phyloP scores from a whole-genome alignment of 225 moss, liverwort and hornwort species.

The Marchantia polymorpha region DNA sequence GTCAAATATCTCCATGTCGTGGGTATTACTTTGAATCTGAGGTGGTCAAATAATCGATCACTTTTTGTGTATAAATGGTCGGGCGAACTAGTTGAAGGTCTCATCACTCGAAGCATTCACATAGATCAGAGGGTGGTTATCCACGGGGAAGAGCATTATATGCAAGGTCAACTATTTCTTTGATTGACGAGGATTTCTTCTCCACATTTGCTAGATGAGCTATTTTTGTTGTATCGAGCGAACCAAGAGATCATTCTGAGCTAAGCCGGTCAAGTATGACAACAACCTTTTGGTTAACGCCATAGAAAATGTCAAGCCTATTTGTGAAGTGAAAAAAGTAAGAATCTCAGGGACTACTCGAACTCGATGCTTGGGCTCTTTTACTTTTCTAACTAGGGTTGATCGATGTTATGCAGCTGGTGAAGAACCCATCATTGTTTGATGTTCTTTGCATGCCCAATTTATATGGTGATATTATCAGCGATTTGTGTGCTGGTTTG shows the following conservation, averaged over 20 bases:
- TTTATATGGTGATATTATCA: constrained; percentile 94
- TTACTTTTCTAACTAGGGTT: background rate
- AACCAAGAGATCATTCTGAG: background rate
- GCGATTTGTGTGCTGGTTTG: constrained; percentile 95
- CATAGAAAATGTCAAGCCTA: no score
- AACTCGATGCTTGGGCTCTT: background rate
- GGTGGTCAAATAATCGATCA: no score
- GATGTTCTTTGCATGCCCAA: constrained; percentile 98
- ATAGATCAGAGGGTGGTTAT: background rate
- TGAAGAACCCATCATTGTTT: constrained; percentile 93
- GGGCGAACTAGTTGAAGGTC: no score
- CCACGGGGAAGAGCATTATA: background rate
- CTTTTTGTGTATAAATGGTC: no score
- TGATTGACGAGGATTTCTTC: background rate
- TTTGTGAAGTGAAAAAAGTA: no score
- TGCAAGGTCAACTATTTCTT: background rate
- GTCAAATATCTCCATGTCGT: no score
- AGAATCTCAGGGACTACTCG: no score
- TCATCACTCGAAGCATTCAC: no score
- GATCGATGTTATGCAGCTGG: constrained; percentile 51
- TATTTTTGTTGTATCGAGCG: background rate
- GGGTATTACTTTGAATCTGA: no score
- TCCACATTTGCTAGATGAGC: no score
- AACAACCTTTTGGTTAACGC: no score
- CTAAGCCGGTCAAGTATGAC: background rate